phyloP scores from a whole-genome alignment of 2,329 filamentous ascomycete species.

The Colletotrichum higginsianum region DNA sequence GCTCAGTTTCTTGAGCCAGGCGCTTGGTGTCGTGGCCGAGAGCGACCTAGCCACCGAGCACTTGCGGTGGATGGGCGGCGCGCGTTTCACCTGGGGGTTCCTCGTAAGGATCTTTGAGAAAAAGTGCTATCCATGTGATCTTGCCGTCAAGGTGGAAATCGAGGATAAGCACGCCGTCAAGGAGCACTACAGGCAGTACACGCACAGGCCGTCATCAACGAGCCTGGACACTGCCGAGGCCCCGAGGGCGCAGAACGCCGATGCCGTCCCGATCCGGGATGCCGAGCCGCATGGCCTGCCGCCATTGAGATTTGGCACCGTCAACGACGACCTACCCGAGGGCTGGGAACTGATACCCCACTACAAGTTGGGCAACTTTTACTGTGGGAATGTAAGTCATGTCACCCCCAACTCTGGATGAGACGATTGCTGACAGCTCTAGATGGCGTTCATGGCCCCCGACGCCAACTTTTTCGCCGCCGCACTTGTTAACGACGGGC shows the following conservation, averaged over 20 bases:
- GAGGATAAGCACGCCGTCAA: constrained; percentile 82
- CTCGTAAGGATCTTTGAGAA: constrained; percentile 82
- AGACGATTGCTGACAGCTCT: constrained; percentile 32
- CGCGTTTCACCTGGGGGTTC: constrained; percentile 89
- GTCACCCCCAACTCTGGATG: not conserved
- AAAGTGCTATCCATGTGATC: constrained; percentile 88
- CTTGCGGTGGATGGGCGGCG: constrained; percentile 91
- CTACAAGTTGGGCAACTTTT: constrained; percentile 91
- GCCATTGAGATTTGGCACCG: constrained; percentile 81
- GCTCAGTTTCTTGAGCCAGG: constrained; percentile 92
- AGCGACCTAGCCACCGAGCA: constrained; percentile 91
- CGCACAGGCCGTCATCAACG: constrained; percentile 51
- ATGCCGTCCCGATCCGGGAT: constrained; percentile 38
- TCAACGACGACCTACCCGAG: constrained; percentile 81
- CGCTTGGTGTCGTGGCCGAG: constrained; percentile 91
- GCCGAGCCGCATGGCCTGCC: constrained; percentile 73
- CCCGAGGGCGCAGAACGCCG: constrained; percentile 14
- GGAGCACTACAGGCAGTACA: constrained; percentile 75
- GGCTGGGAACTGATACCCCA: constrained; percentile 83
- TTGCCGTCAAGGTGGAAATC: constrained; percentile 87
- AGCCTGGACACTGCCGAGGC: constrained; percentile 50
- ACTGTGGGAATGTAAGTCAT: constrained; percentile 83
- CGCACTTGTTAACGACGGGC: constrained; percentile 85
- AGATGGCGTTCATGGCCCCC: constrained; percentile 93
- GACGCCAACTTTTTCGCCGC: constrained; percentile 91